These are phyloP conservation scores for Colletotrichum acutatum DNA, from an alignment of 2,329 filamentous ascomycete species.

Conservation along the genomic window DNA sequence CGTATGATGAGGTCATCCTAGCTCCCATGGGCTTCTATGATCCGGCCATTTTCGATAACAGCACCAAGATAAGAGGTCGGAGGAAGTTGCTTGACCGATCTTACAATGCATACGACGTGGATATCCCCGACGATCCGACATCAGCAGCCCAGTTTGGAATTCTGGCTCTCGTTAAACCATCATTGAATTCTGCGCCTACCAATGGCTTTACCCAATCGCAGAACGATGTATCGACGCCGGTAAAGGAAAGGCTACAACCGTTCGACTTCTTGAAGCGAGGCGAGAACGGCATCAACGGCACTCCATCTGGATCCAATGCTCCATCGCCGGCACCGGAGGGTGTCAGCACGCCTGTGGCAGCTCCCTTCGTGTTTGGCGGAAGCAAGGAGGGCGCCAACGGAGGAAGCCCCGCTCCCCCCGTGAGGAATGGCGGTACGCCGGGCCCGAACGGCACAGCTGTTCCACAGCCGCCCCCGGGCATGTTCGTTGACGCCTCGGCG, in stretches of 20 bases:
- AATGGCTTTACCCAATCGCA: conserved; percentile 57
- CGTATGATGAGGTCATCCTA: conserved; percentile 95
- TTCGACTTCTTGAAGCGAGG: conserved; percentile 75
- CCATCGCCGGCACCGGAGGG: conserved; percentile 89
- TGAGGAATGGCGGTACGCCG: conserved; percentile 59
- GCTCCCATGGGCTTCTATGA: conserved; percentile 95
- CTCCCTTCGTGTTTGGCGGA: conserved; percentile 66
- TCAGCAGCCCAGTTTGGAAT: conserved; percentile 84
- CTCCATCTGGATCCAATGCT: conserved; percentile 86
- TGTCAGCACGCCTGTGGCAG: conserved; percentile 71
- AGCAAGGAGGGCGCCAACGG: conserved; percentile 56
- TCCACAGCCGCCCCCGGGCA: conserved; percentile 53
- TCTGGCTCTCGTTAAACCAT: conserved; percentile 69
- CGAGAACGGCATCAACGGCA: conserved; percentile 77
- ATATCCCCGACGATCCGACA: conserved; percentile 86
- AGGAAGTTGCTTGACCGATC: conserved; percentile 87
- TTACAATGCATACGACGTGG: conserved; percentile 92
- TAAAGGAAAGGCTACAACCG: conserved; percentile 72
- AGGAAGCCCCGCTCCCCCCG: conserved; percentile 63
- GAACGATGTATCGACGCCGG: conserved; percentile 66
- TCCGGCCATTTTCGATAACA: conserved; percentile 86
- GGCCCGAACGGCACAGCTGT: conserved; percentile 44
- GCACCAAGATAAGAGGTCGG: conserved; percentile 80
- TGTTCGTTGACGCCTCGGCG: conserved; percentile 63
- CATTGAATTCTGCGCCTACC: conserved; percentile 56